These are phyloP conservation scores for Neurospora sp. DNA, from an alignment of 495 filamentous ascomycete genomes.

Conservation along the genomic window DNA sequence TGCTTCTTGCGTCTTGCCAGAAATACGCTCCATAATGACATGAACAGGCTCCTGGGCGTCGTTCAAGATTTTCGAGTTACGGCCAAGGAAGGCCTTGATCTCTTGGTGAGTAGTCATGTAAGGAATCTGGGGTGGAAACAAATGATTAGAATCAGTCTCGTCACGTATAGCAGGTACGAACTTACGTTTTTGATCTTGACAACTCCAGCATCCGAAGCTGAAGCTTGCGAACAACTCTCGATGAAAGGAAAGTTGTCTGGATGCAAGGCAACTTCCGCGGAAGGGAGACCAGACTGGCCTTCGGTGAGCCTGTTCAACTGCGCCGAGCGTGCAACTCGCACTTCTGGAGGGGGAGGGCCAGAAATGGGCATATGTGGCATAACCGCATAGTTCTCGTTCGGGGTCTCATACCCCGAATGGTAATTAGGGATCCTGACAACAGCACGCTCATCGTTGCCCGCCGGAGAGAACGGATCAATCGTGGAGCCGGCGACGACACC, in stretches of 20 bases:
- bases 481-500: neutral
- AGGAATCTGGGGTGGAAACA: conserved; percentile 45
- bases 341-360: conserved; percentile 1
- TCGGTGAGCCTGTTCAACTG: conserved; percentile 21
- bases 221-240: conserved; percentile 17
- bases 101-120: conserved; percentile 58
- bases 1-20: conserved; percentile 67
- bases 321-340: conserved; percentile 15
- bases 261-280: conserved; percentile 20
- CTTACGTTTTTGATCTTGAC: conserved; percentile 29
- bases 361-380: neutral
- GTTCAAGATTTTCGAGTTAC: conserved; percentile 48
- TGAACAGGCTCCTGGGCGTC: conserved; percentile 55
- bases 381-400: neutral
- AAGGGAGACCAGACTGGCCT: conserved; percentile 15
- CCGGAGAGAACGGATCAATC: neutral
- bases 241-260: conserved; percentile 32
- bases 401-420: neutral
- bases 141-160: neutral
- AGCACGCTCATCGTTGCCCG: neutral
- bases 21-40: conserved; percentile 75
- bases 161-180: conserved; percentile 2
- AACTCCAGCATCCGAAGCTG: conserved; percentile 15
- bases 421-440: neutral
- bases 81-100: conserved; percentile 59